Base-by-base conservation (phyloP, 164 flowering plant genomes). In the Umbellularia californica region DNA sequence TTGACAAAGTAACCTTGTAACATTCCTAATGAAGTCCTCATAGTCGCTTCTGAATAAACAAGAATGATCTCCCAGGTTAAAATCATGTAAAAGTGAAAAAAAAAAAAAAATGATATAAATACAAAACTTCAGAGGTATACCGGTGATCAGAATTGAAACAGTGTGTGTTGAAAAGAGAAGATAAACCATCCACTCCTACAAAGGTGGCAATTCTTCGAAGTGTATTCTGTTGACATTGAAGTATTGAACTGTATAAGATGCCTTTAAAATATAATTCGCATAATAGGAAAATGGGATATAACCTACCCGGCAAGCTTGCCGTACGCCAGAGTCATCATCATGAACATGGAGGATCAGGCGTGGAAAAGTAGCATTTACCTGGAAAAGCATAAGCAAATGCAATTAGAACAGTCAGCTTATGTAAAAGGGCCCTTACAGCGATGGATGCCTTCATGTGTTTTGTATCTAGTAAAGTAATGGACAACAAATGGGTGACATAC, bases 241-340 rank as follows among this genome's bases (percentile, higher is more conserved):
- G 10, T 68, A 69, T 30, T 30, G 35, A 75, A 69, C 12, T 68
- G 24, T 25, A 22, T 70, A 74, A 51, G 14, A 10, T 50, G 27
- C 50, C 24, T 23, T n/a, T 41, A 72, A 51, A 17, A 50, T 67
- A 28, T 58, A 30, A 67, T 14, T 67, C 23, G 28, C 28, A 30
- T 2, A 72, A 17, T 13, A 68, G 33, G n/a, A 62, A 19, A 25
- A 76, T 13, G 20, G 15, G 41, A 47, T 51, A 62, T n/a, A 65
- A 75, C n/a, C 63, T 88, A 93, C 98, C 87, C 92, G 85, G 75
- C 99, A 93, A 76, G 97, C 95, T 76, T 87, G 90, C 68, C 97
- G 81, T 5, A 93, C 92, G 75, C 79, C 77, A 73, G 81, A 69
- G 79, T 93, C 91, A 70, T 95, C 96, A 76, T 95, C 99, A 74